Percentiles rank a stretch among this genome's conserved stretches.
Evolutionary conservation across 2,329 filamentous ascomycete genomes (phyloP).

Genomic region (Pezicula radicicola): DNA sequence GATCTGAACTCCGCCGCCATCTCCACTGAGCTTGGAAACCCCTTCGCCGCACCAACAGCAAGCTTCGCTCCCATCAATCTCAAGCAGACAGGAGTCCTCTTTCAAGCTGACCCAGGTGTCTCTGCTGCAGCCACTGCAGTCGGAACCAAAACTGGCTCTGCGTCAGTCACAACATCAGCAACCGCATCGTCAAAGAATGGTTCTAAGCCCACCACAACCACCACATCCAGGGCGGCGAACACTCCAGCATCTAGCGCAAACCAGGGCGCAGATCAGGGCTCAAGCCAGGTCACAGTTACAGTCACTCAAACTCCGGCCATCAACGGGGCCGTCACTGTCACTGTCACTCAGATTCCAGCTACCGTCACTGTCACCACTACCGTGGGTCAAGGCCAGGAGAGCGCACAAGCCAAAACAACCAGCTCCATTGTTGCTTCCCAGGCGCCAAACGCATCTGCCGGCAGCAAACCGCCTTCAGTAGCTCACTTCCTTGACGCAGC

Average conservation of each 20-base stretch:
- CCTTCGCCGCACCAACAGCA: constrained; percentile 20
- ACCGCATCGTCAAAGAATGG: constrained; percentile 1
- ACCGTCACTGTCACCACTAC: constrained; percentile 19
- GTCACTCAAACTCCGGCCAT: constrained; percentile 7
- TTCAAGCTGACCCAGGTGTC: background rate
- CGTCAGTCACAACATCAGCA: constrained; percentile 1
- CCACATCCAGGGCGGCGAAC: background rate
- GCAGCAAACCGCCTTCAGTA: no score
- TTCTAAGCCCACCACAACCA: constrained; percentile 7
- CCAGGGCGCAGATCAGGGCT: background rate
- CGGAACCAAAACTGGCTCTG: background rate
- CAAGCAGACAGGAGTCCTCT: background rate
- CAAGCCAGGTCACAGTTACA: constrained; percentile 4
- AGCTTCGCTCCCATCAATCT: background rate
- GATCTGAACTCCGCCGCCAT: constrained; percentile 43
- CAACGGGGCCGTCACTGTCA: constrained; percentile 27
- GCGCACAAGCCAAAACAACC: background rate
- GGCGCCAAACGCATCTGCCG: no score
- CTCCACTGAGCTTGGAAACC: constrained; percentile 35
- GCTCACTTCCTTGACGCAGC: no score
- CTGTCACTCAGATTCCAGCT: constrained; percentile 37
- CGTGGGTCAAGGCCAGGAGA: background rate
- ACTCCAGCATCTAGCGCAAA: constrained; percentile 6
- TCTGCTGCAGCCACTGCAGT: no score
- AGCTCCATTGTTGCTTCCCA: background rate